phyloP scores from a whole-genome alignment of 495 filamentous ascomycete species.

The Hyaloscypha hepaticicola region DNA sequence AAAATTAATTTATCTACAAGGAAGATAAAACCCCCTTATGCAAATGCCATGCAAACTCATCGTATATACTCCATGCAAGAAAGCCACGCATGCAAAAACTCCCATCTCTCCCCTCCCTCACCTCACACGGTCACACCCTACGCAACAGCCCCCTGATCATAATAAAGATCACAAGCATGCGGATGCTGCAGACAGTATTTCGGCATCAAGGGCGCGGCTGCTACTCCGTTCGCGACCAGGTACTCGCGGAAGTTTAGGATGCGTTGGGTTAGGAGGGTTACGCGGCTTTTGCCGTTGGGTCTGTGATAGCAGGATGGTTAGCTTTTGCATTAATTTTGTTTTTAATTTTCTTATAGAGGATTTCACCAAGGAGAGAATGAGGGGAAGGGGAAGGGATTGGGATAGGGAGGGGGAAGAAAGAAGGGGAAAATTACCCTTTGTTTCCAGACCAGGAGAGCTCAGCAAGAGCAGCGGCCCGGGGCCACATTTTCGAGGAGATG shows the following conservation, averaged over 20 bases:
- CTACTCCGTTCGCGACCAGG: slow-evolving; percentile 52
- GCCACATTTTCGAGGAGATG: slow-evolving; percentile 51
- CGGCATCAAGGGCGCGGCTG: slow-evolving; percentile 47
- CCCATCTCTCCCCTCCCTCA: neutral
- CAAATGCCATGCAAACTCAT: no score
- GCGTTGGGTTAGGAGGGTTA: slow-evolving; percentile 51
- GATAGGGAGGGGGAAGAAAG: no score
- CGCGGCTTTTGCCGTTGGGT: slow-evolving; percentile 52
- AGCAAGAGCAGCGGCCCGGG: slow-evolving; percentile 53
- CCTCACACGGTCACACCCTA: slow-evolving; percentile 6
- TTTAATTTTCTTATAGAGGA: no score
- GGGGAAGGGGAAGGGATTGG: no score
- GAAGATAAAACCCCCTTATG: no score
- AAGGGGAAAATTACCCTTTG: no score
- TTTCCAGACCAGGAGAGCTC: slow-evolving; percentile 56
- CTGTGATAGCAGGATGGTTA: no score
- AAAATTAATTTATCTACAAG: no score
- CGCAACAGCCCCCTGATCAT: slow-evolving; percentile 45
- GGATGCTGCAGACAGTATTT: slow-evolving; percentile 58
- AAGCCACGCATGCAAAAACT: neutral
- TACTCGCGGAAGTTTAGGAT: slow-evolving; percentile 60
- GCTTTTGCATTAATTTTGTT: no score
- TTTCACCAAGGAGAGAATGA: no score
- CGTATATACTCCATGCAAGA: no score
- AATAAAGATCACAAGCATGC: slow-evolving; percentile 54